Evolutionary conservation across 345 rosid genomes (phyloP).

Genomic region (Excoecaria agallocha): DNA sequence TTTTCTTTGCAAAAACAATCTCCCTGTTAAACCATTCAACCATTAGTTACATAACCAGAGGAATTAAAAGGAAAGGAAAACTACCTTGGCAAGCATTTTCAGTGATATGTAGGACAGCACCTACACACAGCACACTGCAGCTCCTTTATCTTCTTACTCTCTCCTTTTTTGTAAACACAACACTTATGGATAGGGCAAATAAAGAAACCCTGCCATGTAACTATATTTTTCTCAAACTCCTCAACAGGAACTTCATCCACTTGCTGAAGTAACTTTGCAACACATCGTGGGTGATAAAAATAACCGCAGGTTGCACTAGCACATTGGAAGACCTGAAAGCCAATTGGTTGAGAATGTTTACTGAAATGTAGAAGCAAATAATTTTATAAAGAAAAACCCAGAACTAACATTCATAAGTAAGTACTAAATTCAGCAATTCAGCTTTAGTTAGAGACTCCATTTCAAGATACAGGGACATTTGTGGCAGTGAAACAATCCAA

Average conservation of each 20-base stretch:
- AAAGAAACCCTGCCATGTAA: constrained; percentile 50
- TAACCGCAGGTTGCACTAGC: constrained; percentile 84
- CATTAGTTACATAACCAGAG: background rate
- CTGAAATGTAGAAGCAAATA: background rate
- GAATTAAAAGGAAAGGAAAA: constrained; percentile 7
- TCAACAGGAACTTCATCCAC: constrained; percentile 50
- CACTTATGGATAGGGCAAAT: constrained; percentile 89
- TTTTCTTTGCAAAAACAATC: constrained; percentile 51
- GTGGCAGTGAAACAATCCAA: no score
- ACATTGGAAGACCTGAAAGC: constrained; percentile 70
- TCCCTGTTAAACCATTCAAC: constrained; percentile 39
- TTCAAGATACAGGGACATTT: no score
- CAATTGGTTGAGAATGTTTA: background rate
- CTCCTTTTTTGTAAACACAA: constrained; percentile 58
- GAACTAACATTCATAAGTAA: background rate
- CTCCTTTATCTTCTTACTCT: constrained; percentile 51
- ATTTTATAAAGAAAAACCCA: no score
- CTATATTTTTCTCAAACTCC: constrained; percentile 52
- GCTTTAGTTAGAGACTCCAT: no score
- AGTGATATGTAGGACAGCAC: constrained; percentile 89
- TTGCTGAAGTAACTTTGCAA: constrained; percentile 51
- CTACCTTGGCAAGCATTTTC: constrained; percentile 90
- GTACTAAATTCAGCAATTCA: no score
- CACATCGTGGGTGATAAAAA: constrained; percentile 84
- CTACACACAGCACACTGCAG: constrained; percentile 89